Evolutionary conservation across 306 rosid species (phyloP).

Genomic region (Citrullus colocynthis): DNA sequence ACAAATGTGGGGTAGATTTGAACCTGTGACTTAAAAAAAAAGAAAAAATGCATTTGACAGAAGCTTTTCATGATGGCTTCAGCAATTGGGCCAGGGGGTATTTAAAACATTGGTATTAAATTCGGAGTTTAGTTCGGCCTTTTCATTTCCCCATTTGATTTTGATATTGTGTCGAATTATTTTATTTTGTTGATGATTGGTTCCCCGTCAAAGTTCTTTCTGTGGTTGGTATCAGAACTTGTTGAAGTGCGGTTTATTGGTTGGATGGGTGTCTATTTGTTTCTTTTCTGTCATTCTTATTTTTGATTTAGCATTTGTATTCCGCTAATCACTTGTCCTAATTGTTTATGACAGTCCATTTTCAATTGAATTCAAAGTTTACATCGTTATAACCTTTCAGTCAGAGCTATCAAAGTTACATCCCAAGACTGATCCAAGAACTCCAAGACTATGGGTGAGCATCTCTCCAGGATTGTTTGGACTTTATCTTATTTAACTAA

Average conservation of each 20-base stretch:
- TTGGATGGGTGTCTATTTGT: background rate
- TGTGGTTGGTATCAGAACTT: background rate
- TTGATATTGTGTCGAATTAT: background rate
- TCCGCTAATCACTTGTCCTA: background rate
- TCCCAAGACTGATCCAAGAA: constrained; percentile 57
- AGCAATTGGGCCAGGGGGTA: background rate
- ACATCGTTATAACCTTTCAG: constrained; percentile 55
- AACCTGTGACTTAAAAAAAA: background rate
- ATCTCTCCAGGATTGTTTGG: constrained; percentile 1
- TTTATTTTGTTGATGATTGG: background rate
- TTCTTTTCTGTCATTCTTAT: background rate
- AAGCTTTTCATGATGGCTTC: background rate
- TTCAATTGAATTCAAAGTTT: constrained; percentile 74
- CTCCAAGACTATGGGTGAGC: constrained; percentile 83
- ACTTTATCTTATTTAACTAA: background rate
- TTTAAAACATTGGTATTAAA: background rate
- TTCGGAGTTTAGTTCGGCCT: background rate
- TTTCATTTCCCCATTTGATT: background rate
- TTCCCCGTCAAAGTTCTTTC: background rate
- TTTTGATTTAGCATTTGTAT: background rate
- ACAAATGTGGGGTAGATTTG: background rate
- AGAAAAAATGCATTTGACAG: background rate
- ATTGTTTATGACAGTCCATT: constrained; percentile 58
- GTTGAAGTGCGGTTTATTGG: background rate
- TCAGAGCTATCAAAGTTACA: constrained; percentile 65